Base-by-base conservation (phyloP, 192 early-diverging fungal genomes). In the Tieghemiomyces parasiticus region DNA sequence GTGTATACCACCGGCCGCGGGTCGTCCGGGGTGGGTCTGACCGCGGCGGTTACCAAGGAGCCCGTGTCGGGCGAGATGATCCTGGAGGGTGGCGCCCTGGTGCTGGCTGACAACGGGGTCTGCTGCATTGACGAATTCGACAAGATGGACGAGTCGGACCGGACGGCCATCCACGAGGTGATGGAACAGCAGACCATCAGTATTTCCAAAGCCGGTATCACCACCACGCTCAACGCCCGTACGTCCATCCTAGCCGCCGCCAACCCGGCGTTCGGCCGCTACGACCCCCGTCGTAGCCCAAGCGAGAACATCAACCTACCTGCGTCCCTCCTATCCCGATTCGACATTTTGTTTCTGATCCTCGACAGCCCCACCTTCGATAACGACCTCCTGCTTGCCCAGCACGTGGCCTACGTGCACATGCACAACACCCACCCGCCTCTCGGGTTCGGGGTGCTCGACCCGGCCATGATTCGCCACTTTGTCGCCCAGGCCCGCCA, bases 161-260 rank as follows among this genome's bases (percentile, higher is more conserved):
- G 93, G 59, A 93, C 93, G 9, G 93, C 93, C 28, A 95, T 99
- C 67, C 95, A 97, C 67, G 95, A 99, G 73, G 95, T 97, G 13
- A 99, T 99, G 95, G 95, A 99, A 82, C 95, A 99, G 66, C 95
- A 99, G 74, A 99, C 93, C 2, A 95, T 99, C 66, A 89, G 84
- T 61, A 94, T 99, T 53, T 82, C 84, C 67, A 98, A 98, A 75
- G 95, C 95, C 29, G 95, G 95, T 60, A 99, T 99, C 71, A 94
- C 90, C 30, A 97, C 93, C 4, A 95, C 92, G 4, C 72, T 99
- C 29, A 96, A 96, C 64, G 95, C 95, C 0, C 84, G 95, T 61
- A 84, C 91, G 4, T 90, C 91, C 2, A 92, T 99, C 51, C 78
- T 96, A 24, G 93, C 95, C 0, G 93, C 93, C 4, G 95, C 95